A percentile compares a stretch with the other conserved stretches of the same genome.
Evolutionary conservation across 306 rosid genomes (phyloP).

Genomic region (Citrullus amarus): DNA sequence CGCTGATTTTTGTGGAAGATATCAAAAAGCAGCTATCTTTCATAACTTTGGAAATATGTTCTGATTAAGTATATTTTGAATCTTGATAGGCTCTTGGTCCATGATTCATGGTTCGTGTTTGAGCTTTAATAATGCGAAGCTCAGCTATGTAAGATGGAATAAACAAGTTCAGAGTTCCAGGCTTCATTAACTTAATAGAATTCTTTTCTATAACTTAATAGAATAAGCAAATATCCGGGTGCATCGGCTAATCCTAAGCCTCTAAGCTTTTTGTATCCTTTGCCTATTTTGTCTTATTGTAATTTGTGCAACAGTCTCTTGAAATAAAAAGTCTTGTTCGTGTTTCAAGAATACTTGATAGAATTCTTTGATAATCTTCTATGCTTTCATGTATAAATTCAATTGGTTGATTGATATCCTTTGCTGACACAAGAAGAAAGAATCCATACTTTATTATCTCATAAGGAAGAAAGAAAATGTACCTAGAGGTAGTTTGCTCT

Average conservation of each 20-base stretch:
- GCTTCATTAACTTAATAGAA: neutral
- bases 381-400: neutral
- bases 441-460: neutral
- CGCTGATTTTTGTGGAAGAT: neutral
- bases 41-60: neutral
- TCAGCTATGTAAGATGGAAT: neutral
- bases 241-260: no score
- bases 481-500: slow-evolving; percentile 70
- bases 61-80: neutral
- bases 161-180: neutral
- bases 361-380: neutral
- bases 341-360: neutral
- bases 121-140: neutral
- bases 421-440: neutral
- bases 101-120: neutral
- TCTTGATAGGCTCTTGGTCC: neutral
- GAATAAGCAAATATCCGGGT: no score
- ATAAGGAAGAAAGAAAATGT: neutral
- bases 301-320: no score
- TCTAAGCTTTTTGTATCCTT: no score
- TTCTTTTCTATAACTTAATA: neutral
- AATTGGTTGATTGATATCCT: neutral
- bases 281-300: no score
- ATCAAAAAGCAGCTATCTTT: neutral
- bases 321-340: no score